Conservation (phyloP, 371 early-diverging fungal species). For the Blastocladiella emersonii region DNA sequence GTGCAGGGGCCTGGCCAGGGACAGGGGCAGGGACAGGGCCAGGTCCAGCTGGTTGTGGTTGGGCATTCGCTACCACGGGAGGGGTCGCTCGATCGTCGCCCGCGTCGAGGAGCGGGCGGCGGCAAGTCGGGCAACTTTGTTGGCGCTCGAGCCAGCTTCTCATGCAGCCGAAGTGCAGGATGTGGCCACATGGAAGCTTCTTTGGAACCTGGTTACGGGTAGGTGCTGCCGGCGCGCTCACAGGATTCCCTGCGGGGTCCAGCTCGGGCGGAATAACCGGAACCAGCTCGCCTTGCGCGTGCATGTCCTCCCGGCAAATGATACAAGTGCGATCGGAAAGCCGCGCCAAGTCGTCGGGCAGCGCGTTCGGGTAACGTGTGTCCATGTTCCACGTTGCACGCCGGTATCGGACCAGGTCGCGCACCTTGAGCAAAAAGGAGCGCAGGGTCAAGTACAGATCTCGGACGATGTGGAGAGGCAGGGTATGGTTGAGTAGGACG, state of each 20-base stretch:
- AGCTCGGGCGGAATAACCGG: not conserved
- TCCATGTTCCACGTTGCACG: slow-evolving; percentile 92
- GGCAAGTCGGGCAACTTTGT: slow-evolving; percentile 97
- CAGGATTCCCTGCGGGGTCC: too few species aligned
- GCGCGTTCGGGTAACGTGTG: slow-evolving; percentile 77
- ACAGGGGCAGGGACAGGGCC: too few species aligned
- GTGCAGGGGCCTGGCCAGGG: too few species aligned
- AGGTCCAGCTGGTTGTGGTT: too few species aligned
- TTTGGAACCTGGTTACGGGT: slow-evolving; percentile 59
- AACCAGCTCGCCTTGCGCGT: slow-evolving; percentile 8
- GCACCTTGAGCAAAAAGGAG: slow-evolving; percentile 71
- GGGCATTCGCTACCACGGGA: too few species aligned
- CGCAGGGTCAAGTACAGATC: slow-evolving; percentile 88
- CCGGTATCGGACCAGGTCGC: slow-evolving; percentile 75
- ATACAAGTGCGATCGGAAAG: slow-evolving; percentile 83
- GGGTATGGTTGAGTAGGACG: slow-evolving; percentile 60
- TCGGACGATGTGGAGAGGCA: slow-evolving; percentile 87
- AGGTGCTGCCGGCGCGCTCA: not conserved
- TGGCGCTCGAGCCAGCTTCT: slow-evolving; percentile 97
- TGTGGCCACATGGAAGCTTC: slow-evolving; percentile 90
- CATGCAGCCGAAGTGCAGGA: slow-evolving; percentile 95
- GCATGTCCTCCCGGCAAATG: slow-evolving; percentile 94
- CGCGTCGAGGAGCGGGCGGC: not conserved
- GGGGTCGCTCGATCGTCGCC: too few species aligned
- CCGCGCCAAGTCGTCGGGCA: slow-evolving; percentile 57